Conservation (phyloP, 208 protist genomes). For the Trypanosoma melophagium region DNA sequence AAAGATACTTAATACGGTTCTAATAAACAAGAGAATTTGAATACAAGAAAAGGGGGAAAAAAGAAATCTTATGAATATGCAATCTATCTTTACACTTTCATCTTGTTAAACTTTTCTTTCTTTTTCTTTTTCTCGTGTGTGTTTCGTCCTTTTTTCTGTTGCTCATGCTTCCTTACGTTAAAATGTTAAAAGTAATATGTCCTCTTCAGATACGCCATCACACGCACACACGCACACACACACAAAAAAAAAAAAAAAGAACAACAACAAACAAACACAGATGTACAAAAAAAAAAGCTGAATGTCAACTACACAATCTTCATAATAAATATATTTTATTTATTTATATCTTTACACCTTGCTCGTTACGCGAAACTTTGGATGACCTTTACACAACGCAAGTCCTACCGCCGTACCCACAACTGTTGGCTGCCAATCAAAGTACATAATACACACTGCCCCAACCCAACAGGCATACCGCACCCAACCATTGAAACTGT, state of each 20-base stretch:
- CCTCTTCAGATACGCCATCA: too few species aligned
- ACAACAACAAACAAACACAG: constrained; percentile 3
- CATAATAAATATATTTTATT: not conserved
- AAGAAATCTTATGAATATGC: too few species aligned
- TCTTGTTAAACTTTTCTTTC: not conserved
- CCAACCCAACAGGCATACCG: constrained; percentile 88
- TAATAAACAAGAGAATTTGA: too few species aligned
- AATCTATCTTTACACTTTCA: too few species aligned
- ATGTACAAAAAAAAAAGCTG: not conserved
- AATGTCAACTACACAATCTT: not conserved
- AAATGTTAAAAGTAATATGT: too few species aligned
- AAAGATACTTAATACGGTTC: too few species aligned
- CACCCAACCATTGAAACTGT: constrained; percentile 88
- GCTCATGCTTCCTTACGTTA: too few species aligned
- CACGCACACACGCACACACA: not conserved
- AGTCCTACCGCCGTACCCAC: constrained; percentile 70
- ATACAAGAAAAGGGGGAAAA: too few species aligned
- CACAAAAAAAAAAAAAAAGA: constrained; percentile 1
- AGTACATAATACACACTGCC: constrained; percentile 83
- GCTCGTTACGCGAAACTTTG: constrained; percentile 49
- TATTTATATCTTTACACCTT: constrained; percentile 11
- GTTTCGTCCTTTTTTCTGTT: too few species aligned
- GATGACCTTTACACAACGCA: constrained; percentile 68
- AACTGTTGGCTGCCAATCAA: constrained; percentile 88
- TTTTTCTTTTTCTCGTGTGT: not conserved